Percentiles rank a stretch among this genome's conserved stretches.
These are phyloP conservation scores for Vitis hybrid DNA, from an alignment of 177 flowering plant genomes.

Conservation along the genomic window DNA sequence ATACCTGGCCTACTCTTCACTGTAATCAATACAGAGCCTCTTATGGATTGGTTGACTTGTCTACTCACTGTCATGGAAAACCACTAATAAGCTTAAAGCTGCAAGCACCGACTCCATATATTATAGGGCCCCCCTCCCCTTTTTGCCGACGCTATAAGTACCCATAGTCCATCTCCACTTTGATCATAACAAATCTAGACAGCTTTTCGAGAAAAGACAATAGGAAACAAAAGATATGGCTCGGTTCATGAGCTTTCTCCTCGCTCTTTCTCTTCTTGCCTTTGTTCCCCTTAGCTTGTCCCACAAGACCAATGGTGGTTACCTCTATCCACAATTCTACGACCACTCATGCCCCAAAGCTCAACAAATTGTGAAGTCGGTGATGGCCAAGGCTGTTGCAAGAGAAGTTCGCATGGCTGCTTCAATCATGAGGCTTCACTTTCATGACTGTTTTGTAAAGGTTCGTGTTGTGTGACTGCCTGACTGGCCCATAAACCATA, in stretches of 20 bases:
- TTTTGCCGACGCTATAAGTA: conserved; percentile 29
- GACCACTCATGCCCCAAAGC: conserved; percentile 77
- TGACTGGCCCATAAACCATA: too few relatives aligned
- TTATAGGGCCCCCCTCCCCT: background rate
- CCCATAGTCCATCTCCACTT: background rate
- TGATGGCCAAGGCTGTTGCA: conserved; percentile 72
- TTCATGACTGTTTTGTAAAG: conserved; percentile 94
- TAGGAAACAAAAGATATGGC: conserved; percentile 32
- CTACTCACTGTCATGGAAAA: too few relatives aligned
- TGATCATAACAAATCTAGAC: conserved; percentile 16
- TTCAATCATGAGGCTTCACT: conserved; percentile 83
- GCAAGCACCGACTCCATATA: conserved; percentile 24
- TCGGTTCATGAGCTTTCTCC: conserved; percentile 22
- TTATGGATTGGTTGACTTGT: too few relatives aligned
- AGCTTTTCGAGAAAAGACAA: conserved; percentile 2
- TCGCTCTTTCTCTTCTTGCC: conserved; percentile 37
- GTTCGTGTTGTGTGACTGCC: conserved; percentile 23
- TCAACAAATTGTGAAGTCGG: conserved; percentile 59
- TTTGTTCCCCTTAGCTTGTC: conserved; percentile 50
- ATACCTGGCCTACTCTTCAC: too few relatives aligned
- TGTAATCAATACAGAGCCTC: too few relatives aligned
- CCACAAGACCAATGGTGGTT: conserved; percentile 30
- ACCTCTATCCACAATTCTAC: conserved; percentile 81
- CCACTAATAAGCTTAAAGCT: too few relatives aligned
- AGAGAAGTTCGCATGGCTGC: conserved; percentile 86